A percentile compares a stretch with the other conserved stretches of the same genome.
Conservation (phyloP, 2,329 filamentous ascomycete species). For the Aureobasidium pullulans region DNA sequence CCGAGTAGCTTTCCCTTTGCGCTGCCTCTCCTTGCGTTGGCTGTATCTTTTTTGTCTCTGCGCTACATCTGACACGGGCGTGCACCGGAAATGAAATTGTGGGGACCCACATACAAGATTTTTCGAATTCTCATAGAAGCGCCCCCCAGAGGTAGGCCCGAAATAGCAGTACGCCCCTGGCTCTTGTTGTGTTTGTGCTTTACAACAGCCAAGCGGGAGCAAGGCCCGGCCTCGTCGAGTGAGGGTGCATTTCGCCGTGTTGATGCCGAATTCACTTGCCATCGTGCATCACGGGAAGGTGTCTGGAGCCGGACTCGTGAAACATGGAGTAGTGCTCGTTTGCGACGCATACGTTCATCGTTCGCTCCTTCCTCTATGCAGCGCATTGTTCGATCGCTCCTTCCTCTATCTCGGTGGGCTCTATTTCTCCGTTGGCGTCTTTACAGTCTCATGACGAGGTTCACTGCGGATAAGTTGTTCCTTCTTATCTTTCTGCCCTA, state of each 20-base stretch:
- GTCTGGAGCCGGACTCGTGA: neutral
- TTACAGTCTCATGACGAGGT: neutral
- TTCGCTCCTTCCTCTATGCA: neutral
- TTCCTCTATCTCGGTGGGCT: neutral
- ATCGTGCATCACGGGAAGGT: neutral
- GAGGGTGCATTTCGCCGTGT: neutral
- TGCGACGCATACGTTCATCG: neutral
- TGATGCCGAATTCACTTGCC: neutral
- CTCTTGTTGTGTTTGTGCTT: conserved; percentile 1
- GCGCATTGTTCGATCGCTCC: neutral
- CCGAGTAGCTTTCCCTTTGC: neutral
- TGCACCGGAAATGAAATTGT: conserved; percentile 9
- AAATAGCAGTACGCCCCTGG: conserved; percentile 11
- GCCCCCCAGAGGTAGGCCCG: conserved; percentile 8
- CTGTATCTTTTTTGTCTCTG: conserved; percentile 7
- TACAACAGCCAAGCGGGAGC: conserved; percentile 1
- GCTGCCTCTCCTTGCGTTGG: conserved; percentile 4
- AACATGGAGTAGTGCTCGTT: neutral
- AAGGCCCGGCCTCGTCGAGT: conserved; percentile 1
- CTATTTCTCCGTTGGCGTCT: neutral
- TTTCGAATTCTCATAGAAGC: conserved; percentile 14
- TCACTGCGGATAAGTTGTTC: neutral
- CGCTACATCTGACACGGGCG: conserved; percentile 7
- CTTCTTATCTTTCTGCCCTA: conserved; percentile 10
- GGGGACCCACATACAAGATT: conserved; percentile 14